Percentiles rank a stretch among this genome's conserved stretches.
phyloP scores from a whole-genome alignment of 345 rosid genomes.

The Trapa incisa region DNA sequence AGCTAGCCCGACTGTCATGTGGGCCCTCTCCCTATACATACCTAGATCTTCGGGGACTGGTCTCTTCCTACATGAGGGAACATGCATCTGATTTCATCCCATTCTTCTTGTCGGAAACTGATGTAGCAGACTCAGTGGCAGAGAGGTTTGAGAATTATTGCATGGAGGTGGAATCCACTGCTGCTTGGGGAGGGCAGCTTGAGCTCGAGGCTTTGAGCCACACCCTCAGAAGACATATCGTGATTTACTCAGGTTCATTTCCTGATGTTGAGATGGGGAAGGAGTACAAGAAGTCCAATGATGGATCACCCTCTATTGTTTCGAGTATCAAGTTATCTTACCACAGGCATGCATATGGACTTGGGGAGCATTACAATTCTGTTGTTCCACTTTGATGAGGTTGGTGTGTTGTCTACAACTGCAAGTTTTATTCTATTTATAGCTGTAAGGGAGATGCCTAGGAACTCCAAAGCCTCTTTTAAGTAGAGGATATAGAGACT shows the following conservation, averaged over 20 bases:
- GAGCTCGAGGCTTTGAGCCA: slow-evolving; percentile 60
- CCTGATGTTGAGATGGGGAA: slow-evolving; percentile 74
- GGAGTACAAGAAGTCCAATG: slow-evolving; percentile 37
- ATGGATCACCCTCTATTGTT: slow-evolving; percentile 9
- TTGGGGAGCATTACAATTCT: slow-evolving; percentile 60
- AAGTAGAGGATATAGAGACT: not conserved
- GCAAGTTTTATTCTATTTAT: not conserved
- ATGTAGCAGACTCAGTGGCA: slow-evolving; percentile 22
- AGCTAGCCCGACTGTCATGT: slow-evolving; percentile 46
- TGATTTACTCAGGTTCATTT: slow-evolving; percentile 49
- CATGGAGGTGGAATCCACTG: slow-evolving; percentile 50
- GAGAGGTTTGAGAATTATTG: slow-evolving; percentile 50
- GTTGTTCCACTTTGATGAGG: slow-evolving; percentile 18
- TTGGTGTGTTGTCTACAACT: not conserved
- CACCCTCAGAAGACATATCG: slow-evolving; percentile 37
- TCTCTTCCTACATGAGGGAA: slow-evolving; percentile 68
- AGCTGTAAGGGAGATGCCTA: not conserved
- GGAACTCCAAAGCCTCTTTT: not conserved
- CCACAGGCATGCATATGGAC: slow-evolving; percentile 61
- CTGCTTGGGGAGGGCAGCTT: slow-evolving; percentile 63
- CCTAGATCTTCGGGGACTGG: slow-evolving; percentile 67
- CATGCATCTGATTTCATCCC: slow-evolving; percentile 49
- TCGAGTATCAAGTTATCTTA: slow-evolving; percentile 34
- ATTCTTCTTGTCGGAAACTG: slow-evolving; percentile 38
- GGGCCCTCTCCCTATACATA: slow-evolving; percentile 54